phyloP scores from a whole-genome alignment of 768 basidiomycete species.

The Rhizopogon rudus region DNA sequence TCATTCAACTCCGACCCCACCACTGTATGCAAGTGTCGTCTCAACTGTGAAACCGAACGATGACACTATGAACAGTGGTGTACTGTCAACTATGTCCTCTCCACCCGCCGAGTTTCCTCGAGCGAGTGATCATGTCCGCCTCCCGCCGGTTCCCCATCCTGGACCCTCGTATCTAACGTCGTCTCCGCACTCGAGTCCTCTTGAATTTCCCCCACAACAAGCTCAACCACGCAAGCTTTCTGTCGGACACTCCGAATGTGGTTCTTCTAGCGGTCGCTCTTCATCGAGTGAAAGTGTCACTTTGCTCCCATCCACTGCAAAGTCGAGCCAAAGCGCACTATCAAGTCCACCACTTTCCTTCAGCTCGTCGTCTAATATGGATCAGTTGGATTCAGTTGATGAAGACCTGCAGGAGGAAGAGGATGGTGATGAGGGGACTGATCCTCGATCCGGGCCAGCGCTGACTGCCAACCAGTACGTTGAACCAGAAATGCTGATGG shows the following conservation, averaged over 20 bases:
- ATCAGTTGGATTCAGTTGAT: constrained; percentile 7
- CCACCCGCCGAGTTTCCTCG: constrained; percentile 9
- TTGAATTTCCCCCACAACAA: constrained; percentile 8
- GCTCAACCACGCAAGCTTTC: constrained; percentile 18
- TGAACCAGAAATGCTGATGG: constrained; percentile 50
- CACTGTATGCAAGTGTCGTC: constrained; percentile 22
- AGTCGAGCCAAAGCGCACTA: constrained; percentile 13
- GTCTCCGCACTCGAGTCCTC: constrained; percentile 9
- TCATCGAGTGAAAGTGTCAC: constrained; percentile 9
- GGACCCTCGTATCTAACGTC: constrained; percentile 12
- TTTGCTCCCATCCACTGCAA: constrained; percentile 10
- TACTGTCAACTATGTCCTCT: constrained; percentile 3
- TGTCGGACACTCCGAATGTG: constrained; percentile 21
- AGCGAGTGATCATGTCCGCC: neutral
- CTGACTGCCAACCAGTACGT: constrained; percentile 40
- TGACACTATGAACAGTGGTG: neutral
- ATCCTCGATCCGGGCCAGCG: constrained; percentile 8
- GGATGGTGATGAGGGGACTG: constrained; percentile 6
- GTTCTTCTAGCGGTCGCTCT: constrained; percentile 8
- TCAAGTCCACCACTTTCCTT: constrained; percentile 20
- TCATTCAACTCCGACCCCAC: constrained; percentile 9
- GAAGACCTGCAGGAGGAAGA: constrained; percentile 14
- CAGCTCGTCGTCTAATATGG: constrained; percentile 9
- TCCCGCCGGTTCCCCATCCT: constrained; percentile 8
- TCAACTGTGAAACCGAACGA: constrained; percentile 13